phyloP scores from a whole-genome alignment of 2,329 filamentous ascomycete species.

The Lomentospora prolificans region DNA sequence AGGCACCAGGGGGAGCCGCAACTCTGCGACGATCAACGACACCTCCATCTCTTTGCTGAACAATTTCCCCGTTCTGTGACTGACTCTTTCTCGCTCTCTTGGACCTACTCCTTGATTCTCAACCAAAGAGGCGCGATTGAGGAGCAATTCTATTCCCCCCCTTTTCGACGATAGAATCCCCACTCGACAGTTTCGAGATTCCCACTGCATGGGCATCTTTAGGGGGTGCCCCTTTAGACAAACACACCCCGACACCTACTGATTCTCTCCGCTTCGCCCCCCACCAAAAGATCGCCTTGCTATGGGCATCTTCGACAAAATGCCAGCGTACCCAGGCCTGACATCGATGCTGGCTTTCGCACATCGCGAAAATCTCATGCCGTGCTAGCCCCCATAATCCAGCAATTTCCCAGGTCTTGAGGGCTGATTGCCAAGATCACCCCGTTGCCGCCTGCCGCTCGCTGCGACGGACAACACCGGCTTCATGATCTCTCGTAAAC shows the following conservation, averaged over 20 bases:
- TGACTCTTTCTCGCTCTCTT: neutral
- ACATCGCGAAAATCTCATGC: slow-evolving; percentile 1
- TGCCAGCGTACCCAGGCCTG: neutral
- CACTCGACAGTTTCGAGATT: neutral
- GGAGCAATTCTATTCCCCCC: neutral
- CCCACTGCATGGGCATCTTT: neutral
- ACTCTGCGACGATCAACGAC: neutral
- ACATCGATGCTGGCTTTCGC: neutral
- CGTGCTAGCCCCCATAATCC: neutral
- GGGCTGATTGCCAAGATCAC: neutral
- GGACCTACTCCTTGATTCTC: too few species aligned
- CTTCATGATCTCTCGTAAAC: neutral
- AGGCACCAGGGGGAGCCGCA: neutral
- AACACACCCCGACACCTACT: neutral
- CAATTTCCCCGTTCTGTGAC: neutral
- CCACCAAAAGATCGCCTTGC: slow-evolving; percentile 2
- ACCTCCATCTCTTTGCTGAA: neutral
- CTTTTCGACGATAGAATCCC: neutral
- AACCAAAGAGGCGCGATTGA: too few species aligned
- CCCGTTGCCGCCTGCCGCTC: neutral
- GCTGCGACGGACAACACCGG: neutral
- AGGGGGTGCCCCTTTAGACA: neutral
- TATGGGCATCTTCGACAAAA: neutral
- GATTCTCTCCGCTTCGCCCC: neutral
- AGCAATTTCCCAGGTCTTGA: neutral